Conservation (phyloP, 441 rosid genomes). For the Theobroma grandiflorum region DNA sequence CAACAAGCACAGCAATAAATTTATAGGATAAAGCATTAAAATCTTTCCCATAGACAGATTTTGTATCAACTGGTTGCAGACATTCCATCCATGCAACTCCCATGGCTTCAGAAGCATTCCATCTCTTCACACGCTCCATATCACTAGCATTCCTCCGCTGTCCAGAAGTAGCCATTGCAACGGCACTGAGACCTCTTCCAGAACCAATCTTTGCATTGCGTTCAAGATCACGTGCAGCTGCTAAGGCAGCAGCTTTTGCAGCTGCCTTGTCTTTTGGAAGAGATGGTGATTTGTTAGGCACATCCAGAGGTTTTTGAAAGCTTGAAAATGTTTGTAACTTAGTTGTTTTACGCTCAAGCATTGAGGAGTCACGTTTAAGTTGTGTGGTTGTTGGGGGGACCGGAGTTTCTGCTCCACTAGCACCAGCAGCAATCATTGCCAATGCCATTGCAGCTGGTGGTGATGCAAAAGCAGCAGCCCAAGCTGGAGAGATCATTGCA, state of each 20-base stretch:
- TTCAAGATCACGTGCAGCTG: slow-evolving; percentile 99
- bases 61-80: slow-evolving; percentile 91
- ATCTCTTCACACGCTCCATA: slow-evolving; percentile 92
- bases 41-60: slow-evolving; percentile 98
- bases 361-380: slow-evolving; percentile 82
- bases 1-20: slow-evolving; percentile 95
- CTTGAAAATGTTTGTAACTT: slow-evolving; percentile 91
- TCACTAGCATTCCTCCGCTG: slow-evolving; percentile 93
- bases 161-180: slow-evolving; percentile 99
- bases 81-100: slow-evolving; percentile 99
- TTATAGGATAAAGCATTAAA: slow-evolving; percentile 96
- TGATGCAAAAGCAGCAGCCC: slow-evolving; percentile 99
- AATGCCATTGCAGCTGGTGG: slow-evolving; percentile 99
- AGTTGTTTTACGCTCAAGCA: slow-evolving; percentile 84
- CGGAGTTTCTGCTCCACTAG: slow-evolving; percentile 89
- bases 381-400: slow-evolving; percentile 69
- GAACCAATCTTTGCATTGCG: slow-evolving; percentile 98
- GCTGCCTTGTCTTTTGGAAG: slow-evolving; percentile 96
- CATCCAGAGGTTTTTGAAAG: slow-evolving; percentile 87
- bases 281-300: slow-evolving; percentile 61
- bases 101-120: slow-evolving; percentile 98
- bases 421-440: slow-evolving; percentile 99
- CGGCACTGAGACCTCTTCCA: slow-evolving; percentile 99
- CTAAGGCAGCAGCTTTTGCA: slow-evolving; percentile 99
- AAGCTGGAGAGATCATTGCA: slow-evolving; percentile 92